Conservation (phyloP, 1,284 basidiomycete species). For the Melampsora americana region DNA sequence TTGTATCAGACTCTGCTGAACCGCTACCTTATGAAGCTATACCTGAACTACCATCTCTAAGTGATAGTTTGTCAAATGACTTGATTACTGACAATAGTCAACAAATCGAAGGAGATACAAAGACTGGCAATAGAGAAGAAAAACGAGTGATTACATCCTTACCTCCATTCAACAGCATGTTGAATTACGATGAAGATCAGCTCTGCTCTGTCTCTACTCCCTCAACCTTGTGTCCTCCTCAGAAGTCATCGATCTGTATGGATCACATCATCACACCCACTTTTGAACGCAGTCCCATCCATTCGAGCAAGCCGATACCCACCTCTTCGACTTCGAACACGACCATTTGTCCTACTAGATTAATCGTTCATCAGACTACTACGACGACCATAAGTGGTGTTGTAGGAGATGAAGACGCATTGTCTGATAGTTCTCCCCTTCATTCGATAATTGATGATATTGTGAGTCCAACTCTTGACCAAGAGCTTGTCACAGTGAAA, state of each 20-base stretch:
- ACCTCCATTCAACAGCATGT: neutral
- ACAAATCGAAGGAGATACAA: neutral
- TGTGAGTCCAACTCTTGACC: neutral
- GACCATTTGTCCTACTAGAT: too few species aligned
- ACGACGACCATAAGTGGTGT: neutral
- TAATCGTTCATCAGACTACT: conserved; percentile 5
- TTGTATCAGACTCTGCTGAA: neutral
- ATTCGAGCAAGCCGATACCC: too few species aligned
- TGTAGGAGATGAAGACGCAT: neutral
- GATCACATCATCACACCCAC: neutral
- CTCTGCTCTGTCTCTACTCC: neutral
- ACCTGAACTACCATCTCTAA: neutral
- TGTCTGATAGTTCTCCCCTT: neutral
- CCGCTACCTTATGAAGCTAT: neutral
- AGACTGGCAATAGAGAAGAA: neutral
- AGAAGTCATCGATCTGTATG: neutral
- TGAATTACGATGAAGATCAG: neutral
- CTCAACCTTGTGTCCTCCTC: conserved; percentile 12
- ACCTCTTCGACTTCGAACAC: too few species aligned
- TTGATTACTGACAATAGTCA: neutral
- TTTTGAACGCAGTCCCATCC: too few species aligned
- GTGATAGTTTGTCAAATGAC: neutral
- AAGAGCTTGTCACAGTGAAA: neutral
- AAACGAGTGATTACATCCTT: neutral
- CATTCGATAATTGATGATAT: neutral